A percentile compares a stretch with the other conserved stretches of the same genome.
Conservation (phyloP, 352 stramenopile genomes). For the Plasmopara viticola region DNA sequence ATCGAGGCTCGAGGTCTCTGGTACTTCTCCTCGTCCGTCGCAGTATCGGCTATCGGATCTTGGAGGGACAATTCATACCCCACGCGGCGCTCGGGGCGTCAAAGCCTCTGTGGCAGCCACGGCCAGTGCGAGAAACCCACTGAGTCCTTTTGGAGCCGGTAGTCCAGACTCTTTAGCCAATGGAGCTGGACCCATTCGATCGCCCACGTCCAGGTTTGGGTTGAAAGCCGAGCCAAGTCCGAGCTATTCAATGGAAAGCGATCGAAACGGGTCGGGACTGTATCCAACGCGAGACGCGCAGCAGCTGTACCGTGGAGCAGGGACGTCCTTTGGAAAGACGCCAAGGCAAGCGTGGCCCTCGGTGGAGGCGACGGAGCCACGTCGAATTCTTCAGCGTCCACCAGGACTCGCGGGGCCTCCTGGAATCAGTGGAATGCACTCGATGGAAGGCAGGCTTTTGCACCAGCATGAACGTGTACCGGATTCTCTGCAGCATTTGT, state of each 20-base stretch:
- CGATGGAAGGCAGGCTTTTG: conserved; percentile 5
- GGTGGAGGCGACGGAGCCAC: conserved; percentile 19
- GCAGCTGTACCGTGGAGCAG: conserved; percentile 14
- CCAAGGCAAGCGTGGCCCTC: conserved; percentile 12
- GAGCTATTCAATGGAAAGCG: conserved; percentile 18
- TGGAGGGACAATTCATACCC: conserved; percentile 47
- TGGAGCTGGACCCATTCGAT: conserved; percentile 22
- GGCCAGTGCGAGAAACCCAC: conserved; percentile 11
- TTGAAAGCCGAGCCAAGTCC: conserved; percentile 13
- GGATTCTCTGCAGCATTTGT: conserved; percentile 8
- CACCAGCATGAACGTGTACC: conserved; percentile 8
- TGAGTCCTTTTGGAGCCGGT: conserved; percentile 24
- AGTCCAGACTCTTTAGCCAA: conserved; percentile 13
- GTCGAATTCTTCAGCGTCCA: conserved; percentile 39
- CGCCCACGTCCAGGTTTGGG: conserved; percentile 29
- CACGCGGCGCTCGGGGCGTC: conserved; percentile 16
- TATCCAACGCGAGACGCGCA: conserved; percentile 7
- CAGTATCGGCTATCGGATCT: conserved; percentile 55
- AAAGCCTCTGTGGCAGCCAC: conserved; percentile 5
- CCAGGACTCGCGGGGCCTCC: conserved; percentile 37
- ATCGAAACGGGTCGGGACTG: conserved; percentile 5
- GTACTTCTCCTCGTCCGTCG: conserved; percentile 15
- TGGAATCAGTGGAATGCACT: conserved; percentile 12
- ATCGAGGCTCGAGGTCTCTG: conserved; percentile 19
- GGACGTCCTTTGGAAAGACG: conserved; percentile 6